These are phyloP conservation scores for Syzygium grande DNA, from an alignment of 345 rosid genomes.

Conservation along the genomic window DNA sequence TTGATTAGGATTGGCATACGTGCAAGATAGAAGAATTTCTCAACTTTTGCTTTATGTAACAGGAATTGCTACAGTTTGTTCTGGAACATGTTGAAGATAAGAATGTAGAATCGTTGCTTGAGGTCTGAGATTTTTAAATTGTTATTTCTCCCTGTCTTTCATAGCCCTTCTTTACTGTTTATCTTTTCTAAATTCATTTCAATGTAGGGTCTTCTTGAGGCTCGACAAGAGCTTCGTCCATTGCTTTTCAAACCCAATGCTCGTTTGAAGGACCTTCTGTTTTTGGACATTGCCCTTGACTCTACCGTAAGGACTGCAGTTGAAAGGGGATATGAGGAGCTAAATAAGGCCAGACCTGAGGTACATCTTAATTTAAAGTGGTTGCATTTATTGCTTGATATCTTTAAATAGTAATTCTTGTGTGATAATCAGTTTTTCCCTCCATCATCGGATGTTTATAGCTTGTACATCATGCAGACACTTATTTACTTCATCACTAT, in stretches of 20 bases:
- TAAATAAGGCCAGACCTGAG: constrained; percentile 79
- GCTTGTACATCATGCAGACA: constrained; percentile 47
- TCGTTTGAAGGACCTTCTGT: constrained; percentile 90
- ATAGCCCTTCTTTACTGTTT: not conserved
- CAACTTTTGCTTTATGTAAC: constrained; percentile 4
- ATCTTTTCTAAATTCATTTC: not conserved
- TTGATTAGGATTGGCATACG: not conserved
- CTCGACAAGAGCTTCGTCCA: constrained; percentile 89
- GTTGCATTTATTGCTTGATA: not conserved
- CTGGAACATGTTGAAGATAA: constrained; percentile 78
- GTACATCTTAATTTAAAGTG: constrained; percentile 21
- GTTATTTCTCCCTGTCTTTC: not conserved
- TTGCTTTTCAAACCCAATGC: constrained; percentile 52
- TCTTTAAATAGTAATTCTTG: not conserved
- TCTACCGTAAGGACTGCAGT: constrained; percentile 92
- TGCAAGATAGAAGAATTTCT: not conserved
- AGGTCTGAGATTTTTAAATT: constrained; percentile 34
- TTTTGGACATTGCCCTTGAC: constrained; percentile 91
- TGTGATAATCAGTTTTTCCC: not conserved
- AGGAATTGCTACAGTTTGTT: constrained; percentile 83
- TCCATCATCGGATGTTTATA: not conserved
- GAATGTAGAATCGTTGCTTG: constrained; percentile 83
- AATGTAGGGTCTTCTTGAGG: constrained; percentile 88
- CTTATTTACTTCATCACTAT: constrained; percentile 67
- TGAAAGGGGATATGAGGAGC: constrained; percentile 89